Conservation (phyloP, 2,329 filamentous ascomycete species). For the Akanthomyces uredinophilus region DNA sequence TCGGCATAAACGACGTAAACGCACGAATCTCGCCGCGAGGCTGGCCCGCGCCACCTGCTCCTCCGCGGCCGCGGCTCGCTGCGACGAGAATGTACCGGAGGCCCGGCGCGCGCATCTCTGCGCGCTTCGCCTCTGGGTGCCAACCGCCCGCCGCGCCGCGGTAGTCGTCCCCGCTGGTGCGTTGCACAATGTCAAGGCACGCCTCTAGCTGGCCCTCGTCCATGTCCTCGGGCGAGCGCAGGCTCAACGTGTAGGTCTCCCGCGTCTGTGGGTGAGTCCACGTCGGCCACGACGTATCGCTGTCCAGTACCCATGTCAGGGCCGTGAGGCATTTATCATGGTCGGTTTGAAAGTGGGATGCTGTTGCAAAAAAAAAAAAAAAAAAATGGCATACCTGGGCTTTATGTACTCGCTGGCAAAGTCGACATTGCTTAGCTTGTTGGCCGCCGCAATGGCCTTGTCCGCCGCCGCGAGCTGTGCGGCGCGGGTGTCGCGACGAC, state of each 20-base stretch:
- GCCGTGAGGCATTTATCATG: background rate
- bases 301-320: background rate
- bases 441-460: constrained; percentile 42
- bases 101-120: constrained; percentile 63
- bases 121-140: constrained; percentile 54
- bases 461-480: constrained; percentile 19
- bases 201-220: constrained; percentile 40
- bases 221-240: constrained; percentile 38
- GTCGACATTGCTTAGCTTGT: constrained; percentile 40
- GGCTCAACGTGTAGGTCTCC: constrained; percentile 36
- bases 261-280: constrained; percentile 50
- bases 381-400: constrained; percentile 32
- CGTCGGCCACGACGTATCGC: constrained; percentile 23
- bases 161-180: constrained; percentile 62
- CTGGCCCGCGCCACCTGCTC: constrained; percentile 21
- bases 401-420: constrained; percentile 46
- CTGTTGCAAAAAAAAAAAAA: background rate
- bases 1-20: constrained; percentile 68
- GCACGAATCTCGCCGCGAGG: constrained; percentile 34
- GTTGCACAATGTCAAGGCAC: constrained; percentile 54
- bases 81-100: constrained; percentile 64
- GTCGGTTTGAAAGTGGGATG: too few relatives aligned
- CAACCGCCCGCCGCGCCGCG: constrained; percentile 57
- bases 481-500: background rate
- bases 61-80: background rate